Evolutionary conservation across 768 basidiomycete genomes (phyloP).

Genomic region (Tricholoma saponaceum): DNA sequence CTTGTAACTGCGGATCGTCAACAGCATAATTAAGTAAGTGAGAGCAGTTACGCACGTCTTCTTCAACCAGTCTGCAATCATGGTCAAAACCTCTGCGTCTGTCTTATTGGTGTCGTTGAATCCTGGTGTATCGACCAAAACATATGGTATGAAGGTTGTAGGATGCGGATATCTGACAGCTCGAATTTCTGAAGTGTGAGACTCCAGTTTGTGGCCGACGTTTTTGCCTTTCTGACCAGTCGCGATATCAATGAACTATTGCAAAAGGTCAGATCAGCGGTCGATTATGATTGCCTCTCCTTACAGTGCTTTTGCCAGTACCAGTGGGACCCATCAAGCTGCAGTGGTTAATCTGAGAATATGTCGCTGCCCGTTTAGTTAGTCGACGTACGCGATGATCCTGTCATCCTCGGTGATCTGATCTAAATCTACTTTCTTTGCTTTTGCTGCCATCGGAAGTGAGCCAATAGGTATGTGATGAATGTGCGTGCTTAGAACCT

Average conservation of each 20-base stretch:
- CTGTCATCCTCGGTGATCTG: slow-evolving; percentile 3
- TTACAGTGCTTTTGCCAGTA: slow-evolving; percentile 17
- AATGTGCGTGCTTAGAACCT: background rate
- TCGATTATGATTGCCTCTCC: background rate
- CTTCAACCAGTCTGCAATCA: slow-evolving; percentile 19
- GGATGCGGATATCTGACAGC: slow-evolving; percentile 16
- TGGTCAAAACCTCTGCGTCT: slow-evolving; percentile 17
- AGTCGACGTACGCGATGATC: slow-evolving; percentile 12
- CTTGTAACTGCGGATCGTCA: slow-evolving; percentile 18
- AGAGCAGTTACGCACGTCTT: slow-evolving; percentile 8
- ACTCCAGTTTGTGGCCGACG: slow-evolving; percentile 15
- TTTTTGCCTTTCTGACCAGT: slow-evolving; percentile 15
- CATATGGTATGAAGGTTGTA: slow-evolving; percentile 10
- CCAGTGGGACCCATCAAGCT: slow-evolving; percentile 20
- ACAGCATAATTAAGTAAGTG: background rate
- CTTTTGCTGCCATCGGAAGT: background rate
- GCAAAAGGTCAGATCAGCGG: background rate
- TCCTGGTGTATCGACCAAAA: slow-evolving; percentile 22
- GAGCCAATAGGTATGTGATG: background rate
- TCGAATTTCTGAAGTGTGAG: slow-evolving; percentile 17
- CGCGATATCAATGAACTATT: slow-evolving; percentile 22
- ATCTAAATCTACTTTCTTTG: background rate
- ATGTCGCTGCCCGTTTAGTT: background rate
- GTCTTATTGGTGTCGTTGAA: slow-evolving; percentile 19
- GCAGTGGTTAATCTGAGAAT: background rate